Evolutionary conservation across 2,329 filamentous ascomycete species (phyloP).

Genomic region (Pestalotiopsis sp.): DNA sequence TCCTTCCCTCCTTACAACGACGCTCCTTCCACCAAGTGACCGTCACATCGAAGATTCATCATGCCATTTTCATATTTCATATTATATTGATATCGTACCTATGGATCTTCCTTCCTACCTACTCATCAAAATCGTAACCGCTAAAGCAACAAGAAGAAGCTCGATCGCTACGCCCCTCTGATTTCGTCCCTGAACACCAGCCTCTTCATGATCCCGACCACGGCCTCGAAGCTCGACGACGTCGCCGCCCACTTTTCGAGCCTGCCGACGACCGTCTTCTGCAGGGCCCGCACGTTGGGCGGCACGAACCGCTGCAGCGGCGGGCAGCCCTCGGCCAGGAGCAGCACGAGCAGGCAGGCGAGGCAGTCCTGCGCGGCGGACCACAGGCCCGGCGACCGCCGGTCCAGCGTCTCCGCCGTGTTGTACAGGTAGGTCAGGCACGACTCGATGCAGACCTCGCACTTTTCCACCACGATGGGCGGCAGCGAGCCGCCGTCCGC

Average conservation of each 20-base stretch:
- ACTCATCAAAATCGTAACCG: neutral
- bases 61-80: too few species aligned
- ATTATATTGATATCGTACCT: too few species aligned
- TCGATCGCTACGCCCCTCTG: neutral
- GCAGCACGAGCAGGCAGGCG: constrained; percentile 35
- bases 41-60: too few species aligned
- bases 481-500: constrained; percentile 21
- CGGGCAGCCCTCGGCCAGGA: constrained; percentile 25
- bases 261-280: constrained; percentile 1
- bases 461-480: constrained; percentile 35
- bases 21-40: too few species aligned
- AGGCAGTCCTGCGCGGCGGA: constrained; percentile 36
- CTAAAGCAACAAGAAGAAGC: neutral
- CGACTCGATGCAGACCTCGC: constrained; percentile 36
- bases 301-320: constrained; percentile 12
- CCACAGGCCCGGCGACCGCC: constrained; percentile 41
- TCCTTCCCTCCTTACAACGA: too few species aligned
- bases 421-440: constrained; percentile 38
- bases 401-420: constrained; percentile 36
- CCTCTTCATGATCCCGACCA: constrained; percentile 14
- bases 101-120: neutral
- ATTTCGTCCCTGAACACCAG: constrained; percentile 7
- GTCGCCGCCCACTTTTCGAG: constrained; percentile 8
- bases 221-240: constrained; percentile 14
- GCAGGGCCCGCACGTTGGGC: neutral